A percentile compares a stretch with the other conserved stretches of the same genome.
These are phyloP conservation scores for Dioscorea dumetorum DNA, from an alignment of 106 monocot genomes.

Conservation along the genomic window DNA sequence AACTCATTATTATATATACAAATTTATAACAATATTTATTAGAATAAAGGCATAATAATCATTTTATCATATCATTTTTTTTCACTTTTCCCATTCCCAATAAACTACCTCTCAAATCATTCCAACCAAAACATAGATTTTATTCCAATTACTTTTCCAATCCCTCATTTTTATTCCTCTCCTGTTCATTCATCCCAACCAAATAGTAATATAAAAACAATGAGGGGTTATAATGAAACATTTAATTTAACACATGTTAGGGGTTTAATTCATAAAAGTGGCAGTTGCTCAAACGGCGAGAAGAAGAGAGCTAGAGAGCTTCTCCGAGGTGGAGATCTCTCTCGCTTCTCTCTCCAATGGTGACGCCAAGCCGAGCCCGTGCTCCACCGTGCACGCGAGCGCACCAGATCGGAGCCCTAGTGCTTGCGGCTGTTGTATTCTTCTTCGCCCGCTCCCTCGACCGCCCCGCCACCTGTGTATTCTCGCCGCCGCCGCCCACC, in stretches of 20 bases:
- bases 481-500: neutral
- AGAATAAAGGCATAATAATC: no score
- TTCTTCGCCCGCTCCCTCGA: constrained; percentile 63
- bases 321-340: neutral
- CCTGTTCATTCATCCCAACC: no score
- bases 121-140: no score
- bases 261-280: neutral
- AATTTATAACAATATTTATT: no score
- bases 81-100: no score
- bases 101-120: no score
- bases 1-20: no score
- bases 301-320: neutral
- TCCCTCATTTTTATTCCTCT: no score
- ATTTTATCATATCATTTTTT: no score
- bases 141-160: no score
- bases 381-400: constrained; percentile 26
- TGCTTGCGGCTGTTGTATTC: constrained; percentile 53
- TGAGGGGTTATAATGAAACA: neutral
- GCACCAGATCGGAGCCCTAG: constrained; percentile 67
- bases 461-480: constrained; percentile 24
- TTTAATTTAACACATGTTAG: neutral
- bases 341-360: neutral
- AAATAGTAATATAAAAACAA: neutral
- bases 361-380: neutral
- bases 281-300: neutral